Evolutionary conservation across 2,329 filamentous ascomycete genomes (phyloP).

Genomic region (Calonectria pteridis): DNA sequence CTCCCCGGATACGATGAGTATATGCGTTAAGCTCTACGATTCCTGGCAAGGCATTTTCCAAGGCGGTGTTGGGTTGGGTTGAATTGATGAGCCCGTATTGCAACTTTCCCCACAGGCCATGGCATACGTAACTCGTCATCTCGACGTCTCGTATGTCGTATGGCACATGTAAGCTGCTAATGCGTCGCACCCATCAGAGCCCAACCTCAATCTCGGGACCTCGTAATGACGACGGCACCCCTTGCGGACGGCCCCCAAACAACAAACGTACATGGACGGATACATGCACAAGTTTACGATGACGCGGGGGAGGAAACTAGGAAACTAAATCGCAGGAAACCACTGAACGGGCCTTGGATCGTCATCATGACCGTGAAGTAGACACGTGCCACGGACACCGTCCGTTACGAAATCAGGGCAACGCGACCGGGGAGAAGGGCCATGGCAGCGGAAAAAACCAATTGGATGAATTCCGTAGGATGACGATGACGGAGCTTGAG

Average conservation of each 20-base stretch:
- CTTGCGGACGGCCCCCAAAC: neutral
- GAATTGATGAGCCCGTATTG: neutral
- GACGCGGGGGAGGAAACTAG: neutral
- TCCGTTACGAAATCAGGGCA: neutral
- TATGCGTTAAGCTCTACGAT: neutral
- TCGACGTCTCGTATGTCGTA: constrained; percentile 5
- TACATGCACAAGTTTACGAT: neutral
- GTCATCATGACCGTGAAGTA: neutral
- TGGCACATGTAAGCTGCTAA: neutral
- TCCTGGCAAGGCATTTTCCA: constrained; percentile 9
- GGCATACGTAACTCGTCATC: constrained; percentile 9
- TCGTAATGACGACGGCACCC: neutral
- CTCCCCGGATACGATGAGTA: constrained; percentile 6
- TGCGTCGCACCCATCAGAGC: neutral
- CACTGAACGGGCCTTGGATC: neutral
- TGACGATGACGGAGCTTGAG: constrained; percentile 32
- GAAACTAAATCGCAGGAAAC: neutral
- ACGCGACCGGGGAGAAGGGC: neutral
- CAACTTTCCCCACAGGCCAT: neutral
- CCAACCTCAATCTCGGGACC: neutral
- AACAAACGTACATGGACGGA: neutral
- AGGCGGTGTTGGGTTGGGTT: neutral
- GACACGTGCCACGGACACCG: neutral
- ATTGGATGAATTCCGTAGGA: constrained; percentile 34
- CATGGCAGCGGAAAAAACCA: constrained; percentile 13